Conservation (phyloP, 257 asterid genomes). For the Parsonsia alboflavescens region DNA sequence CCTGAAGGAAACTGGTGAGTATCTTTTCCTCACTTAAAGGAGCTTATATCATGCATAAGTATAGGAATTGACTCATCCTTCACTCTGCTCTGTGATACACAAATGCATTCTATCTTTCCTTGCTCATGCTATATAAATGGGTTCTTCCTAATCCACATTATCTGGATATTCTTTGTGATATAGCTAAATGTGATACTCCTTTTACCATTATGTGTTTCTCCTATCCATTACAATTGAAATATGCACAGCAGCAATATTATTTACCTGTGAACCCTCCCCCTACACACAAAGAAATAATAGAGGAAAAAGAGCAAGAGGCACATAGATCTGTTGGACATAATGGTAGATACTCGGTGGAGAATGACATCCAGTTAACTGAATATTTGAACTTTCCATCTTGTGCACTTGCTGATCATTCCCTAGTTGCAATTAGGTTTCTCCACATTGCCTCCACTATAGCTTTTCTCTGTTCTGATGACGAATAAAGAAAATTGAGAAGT, state of each 20-base stretch:
- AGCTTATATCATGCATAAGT: neutral
- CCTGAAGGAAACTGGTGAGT: conserved; percentile 61
- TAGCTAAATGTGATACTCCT: too few species aligned
- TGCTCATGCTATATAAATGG: neutral
- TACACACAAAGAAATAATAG: neutral
- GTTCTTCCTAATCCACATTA: neutral
- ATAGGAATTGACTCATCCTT: neutral
- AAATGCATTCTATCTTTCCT: too few species aligned
- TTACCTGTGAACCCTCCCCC: neutral
- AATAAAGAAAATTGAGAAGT: neutral
- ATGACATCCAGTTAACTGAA: neutral
- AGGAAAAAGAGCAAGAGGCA: neutral
- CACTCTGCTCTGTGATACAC: neutral
- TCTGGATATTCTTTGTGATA: too few species aligned
- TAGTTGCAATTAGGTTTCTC: neutral
- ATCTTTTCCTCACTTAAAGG: neutral
- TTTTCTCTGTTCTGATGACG: neutral
- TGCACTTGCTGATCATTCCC: neutral
- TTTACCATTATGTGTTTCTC: too few species aligned
- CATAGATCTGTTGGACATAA: neutral
- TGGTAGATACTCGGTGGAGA: neutral
- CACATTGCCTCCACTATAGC: neutral
- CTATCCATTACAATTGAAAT: neutral
- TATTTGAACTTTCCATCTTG: neutral
- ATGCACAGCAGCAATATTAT: neutral